A percentile compares a stretch with the other conserved stretches of the same genome.
Conservation (phyloP, 2,329 filamentous ascomycete genomes). For the Stromatinia cepivora region DNA sequence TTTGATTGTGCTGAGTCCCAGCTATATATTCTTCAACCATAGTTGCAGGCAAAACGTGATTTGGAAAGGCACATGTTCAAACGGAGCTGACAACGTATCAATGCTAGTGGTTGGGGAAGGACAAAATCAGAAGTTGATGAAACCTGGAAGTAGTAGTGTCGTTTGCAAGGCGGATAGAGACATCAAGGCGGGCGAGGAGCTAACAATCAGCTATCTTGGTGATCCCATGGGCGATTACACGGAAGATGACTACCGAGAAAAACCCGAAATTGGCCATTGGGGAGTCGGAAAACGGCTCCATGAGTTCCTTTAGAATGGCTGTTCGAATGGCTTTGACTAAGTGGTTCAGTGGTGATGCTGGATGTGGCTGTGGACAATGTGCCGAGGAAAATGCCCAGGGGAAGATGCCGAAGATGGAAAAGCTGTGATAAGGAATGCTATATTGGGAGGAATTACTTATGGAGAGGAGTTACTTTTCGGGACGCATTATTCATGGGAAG, state of each 20-base stretch:
- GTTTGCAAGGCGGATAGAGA: slow-evolving; percentile 29
- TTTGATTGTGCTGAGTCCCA: slow-evolving; percentile 30
- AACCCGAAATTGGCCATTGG: background rate
- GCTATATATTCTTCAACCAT: slow-evolving; percentile 40
- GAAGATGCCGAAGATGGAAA: background rate
- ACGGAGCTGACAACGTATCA: slow-evolving; percentile 14
- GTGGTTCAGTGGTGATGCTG: slow-evolving; percentile 34
- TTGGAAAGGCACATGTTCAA: slow-evolving; percentile 31
- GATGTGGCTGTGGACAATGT: slow-evolving; percentile 30
- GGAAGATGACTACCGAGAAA: background rate
- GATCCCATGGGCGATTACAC: slow-evolving; percentile 27
- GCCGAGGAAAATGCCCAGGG: background rate
- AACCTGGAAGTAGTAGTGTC: slow-evolving; percentile 31
- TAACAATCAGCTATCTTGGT: slow-evolving; percentile 38
- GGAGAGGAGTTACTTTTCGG: no score
- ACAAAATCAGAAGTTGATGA: slow-evolving; percentile 19
- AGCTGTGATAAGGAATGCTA: background rate
- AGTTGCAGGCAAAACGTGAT: slow-evolving; percentile 34
- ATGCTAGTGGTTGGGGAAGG: slow-evolving; percentile 23
- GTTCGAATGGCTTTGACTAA: slow-evolving; percentile 30
- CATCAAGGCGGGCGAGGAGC: slow-evolving; percentile 36
- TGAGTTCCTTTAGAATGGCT: slow-evolving; percentile 18
- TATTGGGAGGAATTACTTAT: background rate
- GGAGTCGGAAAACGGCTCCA: background rate
- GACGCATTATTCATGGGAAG: background rate